Evolutionary conservation across 1,284 basidiomycete species (phyloP).

Genomic region (Tilletia setariae): DNA sequence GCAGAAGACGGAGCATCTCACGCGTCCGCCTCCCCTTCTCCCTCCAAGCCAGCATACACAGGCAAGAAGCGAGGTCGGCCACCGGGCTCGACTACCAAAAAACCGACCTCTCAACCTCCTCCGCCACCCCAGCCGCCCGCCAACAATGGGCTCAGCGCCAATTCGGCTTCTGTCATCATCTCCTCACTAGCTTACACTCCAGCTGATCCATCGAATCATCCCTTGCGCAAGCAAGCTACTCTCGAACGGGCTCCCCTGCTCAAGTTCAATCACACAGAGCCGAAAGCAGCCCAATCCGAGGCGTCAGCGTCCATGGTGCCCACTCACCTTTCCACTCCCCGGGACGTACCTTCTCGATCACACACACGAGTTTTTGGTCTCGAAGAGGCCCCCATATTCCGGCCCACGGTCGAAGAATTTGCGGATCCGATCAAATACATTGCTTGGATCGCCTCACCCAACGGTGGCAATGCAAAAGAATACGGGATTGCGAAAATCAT

Average conservation of each 20-base stretch:
- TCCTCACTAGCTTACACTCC: slow-evolving; percentile 4
- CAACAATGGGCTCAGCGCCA: neutral
- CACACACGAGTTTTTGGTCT: slow-evolving; percentile 67
- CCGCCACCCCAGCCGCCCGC: neutral
- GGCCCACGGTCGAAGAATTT: slow-evolving; percentile 85
- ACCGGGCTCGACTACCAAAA: neutral
- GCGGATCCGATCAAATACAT: slow-evolving; percentile 95
- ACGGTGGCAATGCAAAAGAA: slow-evolving; percentile 64
- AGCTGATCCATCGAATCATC: slow-evolving; percentile 10
- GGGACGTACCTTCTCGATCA: slow-evolving; percentile 32
- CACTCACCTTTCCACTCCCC: slow-evolving; percentile 39
- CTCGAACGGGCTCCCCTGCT: slow-evolving; percentile 4
- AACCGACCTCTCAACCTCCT: neutral
- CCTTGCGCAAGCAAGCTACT: neutral
- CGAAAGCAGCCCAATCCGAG: neutral
- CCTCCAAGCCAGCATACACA: neutral
- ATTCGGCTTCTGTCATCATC: neutral
- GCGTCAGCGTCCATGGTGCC: slow-evolving; percentile 26
- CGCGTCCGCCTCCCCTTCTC: neutral
- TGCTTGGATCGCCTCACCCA: slow-evolving; percentile 67
- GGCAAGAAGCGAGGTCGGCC: slow-evolving; percentile 6
- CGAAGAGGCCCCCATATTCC: slow-evolving; percentile 83
- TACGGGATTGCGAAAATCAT: slow-evolving; percentile 96
- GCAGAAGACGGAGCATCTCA: neutral
- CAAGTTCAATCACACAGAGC: neutral